phyloP scores from a whole-genome alignment of 2,329 filamentous ascomycete genomes.

The Aspergillus udagawae region DNA sequence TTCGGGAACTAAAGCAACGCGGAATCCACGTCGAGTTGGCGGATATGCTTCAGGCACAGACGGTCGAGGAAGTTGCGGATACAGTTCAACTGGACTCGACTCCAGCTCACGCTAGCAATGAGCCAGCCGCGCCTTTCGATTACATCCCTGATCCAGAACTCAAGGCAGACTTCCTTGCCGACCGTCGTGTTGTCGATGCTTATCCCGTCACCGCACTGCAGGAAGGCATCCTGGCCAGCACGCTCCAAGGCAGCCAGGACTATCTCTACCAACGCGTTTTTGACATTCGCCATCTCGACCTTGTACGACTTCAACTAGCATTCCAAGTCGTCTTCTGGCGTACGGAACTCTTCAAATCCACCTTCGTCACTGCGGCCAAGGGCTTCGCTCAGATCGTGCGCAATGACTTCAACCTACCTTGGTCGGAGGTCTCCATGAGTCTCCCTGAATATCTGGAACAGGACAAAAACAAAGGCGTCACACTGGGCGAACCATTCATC shows the following conservation, averaged over 20 bases:
- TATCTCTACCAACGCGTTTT: constrained; percentile 4
- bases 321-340: constrained; percentile 1
- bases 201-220: constrained; percentile 4
- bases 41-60: neutral
- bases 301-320: neutral
- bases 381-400: constrained; percentile 1
- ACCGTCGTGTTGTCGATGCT: constrained; percentile 2
- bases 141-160: neutral
- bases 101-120: neutral
- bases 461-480: neutral
- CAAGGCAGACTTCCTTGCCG: neutral
- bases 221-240: constrained; percentile 4
- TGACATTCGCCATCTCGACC: constrained; percentile 3
- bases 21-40: constrained; percentile 3
- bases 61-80: constrained; percentile 1
- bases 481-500: neutral
- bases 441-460: neutral
- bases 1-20: neutral
- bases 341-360: neutral
- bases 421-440: neutral
- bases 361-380: neutral
- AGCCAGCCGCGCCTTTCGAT: neutral
- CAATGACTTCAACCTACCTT: constrained; percentile 1
- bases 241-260: neutral
- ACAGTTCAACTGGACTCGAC: neutral